Base-by-base conservation (phyloP, 805 yeast genomes). In the Groenewaldozyma salmanticensis region DNA sequence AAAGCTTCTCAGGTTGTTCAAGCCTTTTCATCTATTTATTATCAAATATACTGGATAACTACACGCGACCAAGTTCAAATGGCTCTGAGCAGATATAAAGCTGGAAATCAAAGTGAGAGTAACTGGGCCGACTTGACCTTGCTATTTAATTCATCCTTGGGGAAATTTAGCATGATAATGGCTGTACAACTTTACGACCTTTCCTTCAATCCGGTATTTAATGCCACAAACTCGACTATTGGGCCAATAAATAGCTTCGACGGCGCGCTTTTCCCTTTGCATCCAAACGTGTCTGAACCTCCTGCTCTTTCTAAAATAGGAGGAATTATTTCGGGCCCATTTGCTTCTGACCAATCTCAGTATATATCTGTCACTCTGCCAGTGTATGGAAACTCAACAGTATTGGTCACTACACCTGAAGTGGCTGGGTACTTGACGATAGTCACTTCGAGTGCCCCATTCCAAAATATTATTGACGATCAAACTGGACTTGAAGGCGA, bases 1-100 rank as follows among this genome's bases (percentile, higher is more conserved):
- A 86, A 85, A 58, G 76, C 90, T 0, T 73, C 88, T 0, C 95
- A 87, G 58, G 66, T 86, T 17, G 71, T 70, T 41, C 95, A 85
- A 60, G 72, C 75, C 32, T 63, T 83, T 43, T 72, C 72, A 44
- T 71, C 68, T 45, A 64, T 75, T 21, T 79, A 76, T 56, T 82
- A 79, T 54, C 94, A 85, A 58, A 71, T 79, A 2, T 70, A 71
- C 42, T 77, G 81, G 66, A 62, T 86, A 6, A 64, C 84, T 1
- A 66, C 75, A 2, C 70, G 79, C 50, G 82, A 77, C 43, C 59
- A 78, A 1, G 55, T 87, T 5, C 79, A 77, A 46, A 52, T 60
- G 11, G 77, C 92, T 0, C 62, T 86, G 37, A 67, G 77, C 1
- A 66, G 72, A 35, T 76, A 75, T 55, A 68, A 74, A 35, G 87